Percentiles rank a stretch among this genome's conserved stretches.
phyloP scores from a whole-genome alignment of 441 rosid species.

The Adansonia madagascariensis region DNA sequence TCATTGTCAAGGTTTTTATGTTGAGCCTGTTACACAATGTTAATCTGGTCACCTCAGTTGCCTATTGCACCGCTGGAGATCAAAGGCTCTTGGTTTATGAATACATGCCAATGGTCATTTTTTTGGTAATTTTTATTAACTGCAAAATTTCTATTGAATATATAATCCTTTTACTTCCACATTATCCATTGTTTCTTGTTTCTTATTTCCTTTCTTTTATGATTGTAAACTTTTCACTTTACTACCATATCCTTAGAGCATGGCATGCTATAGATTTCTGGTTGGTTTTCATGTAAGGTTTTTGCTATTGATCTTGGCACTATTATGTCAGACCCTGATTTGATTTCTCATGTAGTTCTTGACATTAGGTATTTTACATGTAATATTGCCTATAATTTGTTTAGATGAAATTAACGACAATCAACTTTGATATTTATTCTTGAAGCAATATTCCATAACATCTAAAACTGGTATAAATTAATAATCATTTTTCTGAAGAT shows the following conservation, averaged over 20 bases:
- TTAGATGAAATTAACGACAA: neutral
- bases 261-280: too few relatives aligned
- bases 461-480: neutral
- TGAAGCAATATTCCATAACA: neutral
- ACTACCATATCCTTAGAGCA: too few relatives aligned
- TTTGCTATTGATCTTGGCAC: neutral
- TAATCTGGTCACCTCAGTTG: conserved; percentile 77
- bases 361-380: neutral
- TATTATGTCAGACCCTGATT: neutral
- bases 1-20: conserved; percentile 93
- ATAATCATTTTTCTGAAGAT: too few relatives aligned
- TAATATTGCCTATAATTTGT: neutral
- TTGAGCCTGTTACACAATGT: conserved; percentile 79
- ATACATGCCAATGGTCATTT: conserved; percentile 66
- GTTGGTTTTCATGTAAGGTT: neutral
- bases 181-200: neutral
- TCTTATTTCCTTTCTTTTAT: neutral
- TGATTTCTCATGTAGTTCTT: neutral
- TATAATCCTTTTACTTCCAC: neutral
- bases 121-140: conserved; percentile 51
- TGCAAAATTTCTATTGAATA: neutral
- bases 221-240: neutral
- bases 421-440: neutral
- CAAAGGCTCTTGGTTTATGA: conserved; percentile 60
- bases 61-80: conserved; percentile 89